phyloP scores from a whole-genome alignment of 2,329 filamentous ascomycete genomes.

The Gaeumannomyces sp. region DNA sequence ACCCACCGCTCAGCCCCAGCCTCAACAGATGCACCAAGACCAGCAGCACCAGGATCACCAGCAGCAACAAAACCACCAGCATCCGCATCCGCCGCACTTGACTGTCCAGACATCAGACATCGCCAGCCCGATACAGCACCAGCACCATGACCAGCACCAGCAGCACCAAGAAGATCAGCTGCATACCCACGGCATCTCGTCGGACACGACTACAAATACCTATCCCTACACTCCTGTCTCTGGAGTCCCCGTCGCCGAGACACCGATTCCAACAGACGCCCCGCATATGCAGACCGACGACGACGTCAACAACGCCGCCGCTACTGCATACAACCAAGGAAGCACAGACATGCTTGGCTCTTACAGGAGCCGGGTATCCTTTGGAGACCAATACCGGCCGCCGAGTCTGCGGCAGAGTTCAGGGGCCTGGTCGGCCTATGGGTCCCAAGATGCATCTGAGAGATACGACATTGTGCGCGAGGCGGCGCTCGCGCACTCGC shows the following conservation, averaged over 20 bases:
- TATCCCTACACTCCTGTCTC: slow-evolving; percentile 47
- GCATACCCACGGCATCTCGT: slow-evolving; percentile 16
- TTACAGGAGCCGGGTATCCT: slow-evolving; percentile 44
- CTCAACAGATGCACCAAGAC: slow-evolving; percentile 4
- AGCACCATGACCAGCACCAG: slow-evolving; percentile 16
- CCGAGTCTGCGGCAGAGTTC: slow-evolving; percentile 31
- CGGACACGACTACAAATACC: slow-evolving; percentile 44
- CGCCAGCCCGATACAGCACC: slow-evolving; percentile 23
- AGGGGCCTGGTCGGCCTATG: slow-evolving; percentile 38
- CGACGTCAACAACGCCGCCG: slow-evolving; percentile 20
- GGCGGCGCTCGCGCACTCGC: slow-evolving; percentile 1
- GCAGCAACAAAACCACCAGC: slow-evolving; percentile 3
- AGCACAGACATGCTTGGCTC: slow-evolving; percentile 49
- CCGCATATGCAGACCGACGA: slow-evolving; percentile 31
- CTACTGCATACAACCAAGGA: slow-evolving; percentile 30
- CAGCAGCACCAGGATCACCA: slow-evolving; percentile 1
- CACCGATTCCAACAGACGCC: slow-evolving; percentile 2
- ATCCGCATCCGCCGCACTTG: slow-evolving; percentile 24
- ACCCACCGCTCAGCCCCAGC: slow-evolving; percentile 1
- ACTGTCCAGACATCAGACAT: slow-evolving; percentile 24
- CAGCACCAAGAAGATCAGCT: slow-evolving; percentile 5
- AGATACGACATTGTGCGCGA: slow-evolving; percentile 8
- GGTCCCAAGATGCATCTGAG: slow-evolving; percentile 15
- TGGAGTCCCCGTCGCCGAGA: slow-evolving; percentile 38
- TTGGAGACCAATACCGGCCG: slow-evolving; percentile 40